Evolutionary conservation across 805 yeast genomes (phyloP).

Genomic region (Metschnikowia lunata): DNA sequence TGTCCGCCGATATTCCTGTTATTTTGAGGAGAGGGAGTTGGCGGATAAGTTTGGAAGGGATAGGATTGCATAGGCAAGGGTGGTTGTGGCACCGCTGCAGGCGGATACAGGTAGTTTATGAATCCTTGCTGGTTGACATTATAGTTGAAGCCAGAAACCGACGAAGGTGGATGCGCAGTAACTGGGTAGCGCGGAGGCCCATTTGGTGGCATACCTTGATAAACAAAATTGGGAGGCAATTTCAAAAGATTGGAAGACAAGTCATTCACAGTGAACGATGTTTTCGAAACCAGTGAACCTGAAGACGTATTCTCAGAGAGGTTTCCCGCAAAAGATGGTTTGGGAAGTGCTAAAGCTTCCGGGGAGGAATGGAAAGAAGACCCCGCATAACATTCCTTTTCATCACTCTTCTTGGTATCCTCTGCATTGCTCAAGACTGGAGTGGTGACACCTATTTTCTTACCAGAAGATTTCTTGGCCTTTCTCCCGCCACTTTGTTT

Average conservation of each 20-base stretch:
- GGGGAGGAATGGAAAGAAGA: constrained; percentile 56
- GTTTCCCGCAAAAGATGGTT: constrained; percentile 43
- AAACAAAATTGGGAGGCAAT: constrained; percentile 16
- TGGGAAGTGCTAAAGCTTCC: constrained; percentile 51
- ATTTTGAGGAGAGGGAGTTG: constrained; percentile 12
- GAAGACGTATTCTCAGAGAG: not conserved
- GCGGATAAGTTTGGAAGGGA: constrained; percentile 14
- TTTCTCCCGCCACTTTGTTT: constrained; percentile 5
- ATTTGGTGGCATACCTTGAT: constrained; percentile 18
- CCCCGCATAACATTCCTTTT: constrained; percentile 45
- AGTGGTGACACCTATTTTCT: constrained; percentile 1
- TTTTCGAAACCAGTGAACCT: not conserved
- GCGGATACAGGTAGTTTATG: constrained; percentile 28
- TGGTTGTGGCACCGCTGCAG: constrained; percentile 14
- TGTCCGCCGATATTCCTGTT: constrained; percentile 25
- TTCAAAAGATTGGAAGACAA: constrained; percentile 5
- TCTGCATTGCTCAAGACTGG: not conserved
- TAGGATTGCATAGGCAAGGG: constrained; percentile 15
- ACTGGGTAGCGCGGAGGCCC: constrained; percentile 29
- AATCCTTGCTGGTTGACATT: constrained; percentile 30
- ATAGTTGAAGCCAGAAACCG: constrained; percentile 31
- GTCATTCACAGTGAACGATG: not conserved
- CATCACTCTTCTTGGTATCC: constrained; percentile 1
- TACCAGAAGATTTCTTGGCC: constrained; percentile 4
- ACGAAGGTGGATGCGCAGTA: constrained; percentile 24